Evolutionary conservation across 345 rosid genomes (phyloP), one percentile per base, ranked within the genome.

Genomic region (Melaleuca alternifolia): DNA sequence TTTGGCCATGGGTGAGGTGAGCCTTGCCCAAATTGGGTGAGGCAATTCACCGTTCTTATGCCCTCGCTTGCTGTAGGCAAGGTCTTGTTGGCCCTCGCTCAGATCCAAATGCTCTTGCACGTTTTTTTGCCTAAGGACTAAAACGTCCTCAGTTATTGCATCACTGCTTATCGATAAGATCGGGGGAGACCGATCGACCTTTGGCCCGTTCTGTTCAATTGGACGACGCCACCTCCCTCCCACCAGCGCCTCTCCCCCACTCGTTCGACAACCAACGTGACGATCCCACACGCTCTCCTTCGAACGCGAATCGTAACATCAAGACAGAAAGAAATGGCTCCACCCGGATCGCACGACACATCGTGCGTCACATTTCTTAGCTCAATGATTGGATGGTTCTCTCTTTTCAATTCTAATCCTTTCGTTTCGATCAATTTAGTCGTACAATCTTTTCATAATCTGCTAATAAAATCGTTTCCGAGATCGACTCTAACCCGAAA

Each of bases 351-450:
- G 9, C 12, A 11, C 30, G 16, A 16, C 11, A 16, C 11, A 4
- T 65, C 20, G 46, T 0, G 11, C 2, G 23, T 16, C 6, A 1
- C 79, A 7, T 16, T 33, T 65, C 12, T 33, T 65, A 3, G 23
- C n/a, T 12, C 4, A 6, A 2, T 28, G 0, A 62, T 4, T 5
- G 1, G 21, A 62, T 4, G 41, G 4, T 41, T 14, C 10, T 0
- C 4, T 28, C 1, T 10, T 28, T 62, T 62, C 13, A 28, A 0
- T 8, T 4, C 2, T 16, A 16, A 18, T 16, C 1, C 0, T 33
- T 65, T 33, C 15, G 18, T 33, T 65, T 65, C 2, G 8, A 2
- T 2, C 3, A 0, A 65, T 33, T 65, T 33, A 65, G 10, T 8
- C 13, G 0, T 33, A 65, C 2, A 33, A 65, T 0, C 3, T 65